Evolutionary conservation across 768 basidiomycete species (phyloP).

Genomic region (Paxillus involutus): DNA sequence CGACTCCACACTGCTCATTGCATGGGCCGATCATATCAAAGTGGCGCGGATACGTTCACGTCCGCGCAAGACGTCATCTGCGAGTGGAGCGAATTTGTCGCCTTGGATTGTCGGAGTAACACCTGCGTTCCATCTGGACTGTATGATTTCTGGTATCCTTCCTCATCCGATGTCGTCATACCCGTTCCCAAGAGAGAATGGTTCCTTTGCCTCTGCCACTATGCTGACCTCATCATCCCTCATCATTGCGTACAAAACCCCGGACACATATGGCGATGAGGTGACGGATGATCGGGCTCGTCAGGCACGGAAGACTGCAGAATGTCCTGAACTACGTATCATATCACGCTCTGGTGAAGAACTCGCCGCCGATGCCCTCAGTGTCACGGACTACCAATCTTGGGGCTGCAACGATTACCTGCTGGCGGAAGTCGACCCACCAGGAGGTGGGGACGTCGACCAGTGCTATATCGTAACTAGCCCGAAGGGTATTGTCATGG

Average conservation of each 20-base stretch:
- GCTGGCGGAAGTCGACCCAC: constrained; percentile 49
- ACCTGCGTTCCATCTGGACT: constrained; percentile 89
- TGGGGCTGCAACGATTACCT: constrained; percentile 94
- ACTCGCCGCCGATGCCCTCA: constrained; percentile 79
- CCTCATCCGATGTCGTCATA: constrained; percentile 58
- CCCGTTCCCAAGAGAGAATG: constrained; percentile 15
- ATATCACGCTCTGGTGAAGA: constrained; percentile 90
- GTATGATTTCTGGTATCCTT: constrained; percentile 90
- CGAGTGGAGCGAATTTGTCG: constrained; percentile 46
- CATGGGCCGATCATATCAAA: constrained; percentile 93
- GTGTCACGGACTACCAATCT: constrained; percentile 71
- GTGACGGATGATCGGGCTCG: constrained; percentile 67
- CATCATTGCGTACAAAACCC: constrained; percentile 82
- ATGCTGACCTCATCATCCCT: constrained; percentile 74
- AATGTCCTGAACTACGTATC: constrained; percentile 92
- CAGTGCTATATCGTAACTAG: constrained; percentile 81
- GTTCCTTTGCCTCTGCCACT: constrained; percentile 19
- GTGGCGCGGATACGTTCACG: constrained; percentile 77
- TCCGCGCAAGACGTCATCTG: constrained; percentile 43
- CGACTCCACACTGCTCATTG: constrained; percentile 84
- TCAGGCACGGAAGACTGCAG: constrained; percentile 81
- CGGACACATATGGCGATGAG: constrained; percentile 68
- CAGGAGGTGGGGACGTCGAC: constrained; percentile 27
- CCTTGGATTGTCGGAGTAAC: constrained; percentile 84
- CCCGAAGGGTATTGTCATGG: constrained; percentile 84